Evolutionary conservation across 768 basidiomycete genomes (phyloP).

Genomic region (Lentinula detonsa): DNA sequence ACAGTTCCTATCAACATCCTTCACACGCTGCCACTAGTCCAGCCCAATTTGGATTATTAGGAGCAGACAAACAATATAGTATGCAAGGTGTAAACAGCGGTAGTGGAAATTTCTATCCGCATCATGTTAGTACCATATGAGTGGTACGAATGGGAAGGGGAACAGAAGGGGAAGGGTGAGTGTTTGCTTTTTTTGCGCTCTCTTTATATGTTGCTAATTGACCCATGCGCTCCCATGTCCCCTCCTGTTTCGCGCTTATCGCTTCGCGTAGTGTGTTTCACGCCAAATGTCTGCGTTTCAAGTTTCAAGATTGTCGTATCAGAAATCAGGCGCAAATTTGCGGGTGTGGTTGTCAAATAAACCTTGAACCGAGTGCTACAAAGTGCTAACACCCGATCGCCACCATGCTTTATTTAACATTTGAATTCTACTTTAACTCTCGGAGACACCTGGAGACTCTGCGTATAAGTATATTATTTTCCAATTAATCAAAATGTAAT

Average conservation of each 20-base stretch:
- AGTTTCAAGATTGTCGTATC: background rate
- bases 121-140: slow-evolving; percentile 12
- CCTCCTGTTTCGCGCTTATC: background rate
- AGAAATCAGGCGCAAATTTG: background rate
- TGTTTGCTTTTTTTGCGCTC: background rate
- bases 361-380: background rate
- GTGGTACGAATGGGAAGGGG: background rate
- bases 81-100: background rate
- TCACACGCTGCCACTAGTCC: slow-evolving; percentile 4
- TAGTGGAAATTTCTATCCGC: background rate
- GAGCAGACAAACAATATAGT: background rate
- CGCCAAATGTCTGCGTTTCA: background rate
- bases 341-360: background rate
- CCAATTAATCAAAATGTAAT: background rate
- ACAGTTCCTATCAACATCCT: background rate
- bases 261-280: background rate
- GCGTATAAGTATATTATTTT: background rate
- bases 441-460: background rate
- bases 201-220: background rate
- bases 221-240: background rate
- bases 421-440: background rate
- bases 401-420: background rate
- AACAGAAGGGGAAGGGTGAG: background rate
- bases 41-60: background rate
- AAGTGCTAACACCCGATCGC: background rate